Percentiles rank a stretch among this genome's conserved stretches.
These are phyloP conservation scores for Yarrowia bubula DNA, from an alignment of 805 yeast species.

Conservation along the genomic window DNA sequence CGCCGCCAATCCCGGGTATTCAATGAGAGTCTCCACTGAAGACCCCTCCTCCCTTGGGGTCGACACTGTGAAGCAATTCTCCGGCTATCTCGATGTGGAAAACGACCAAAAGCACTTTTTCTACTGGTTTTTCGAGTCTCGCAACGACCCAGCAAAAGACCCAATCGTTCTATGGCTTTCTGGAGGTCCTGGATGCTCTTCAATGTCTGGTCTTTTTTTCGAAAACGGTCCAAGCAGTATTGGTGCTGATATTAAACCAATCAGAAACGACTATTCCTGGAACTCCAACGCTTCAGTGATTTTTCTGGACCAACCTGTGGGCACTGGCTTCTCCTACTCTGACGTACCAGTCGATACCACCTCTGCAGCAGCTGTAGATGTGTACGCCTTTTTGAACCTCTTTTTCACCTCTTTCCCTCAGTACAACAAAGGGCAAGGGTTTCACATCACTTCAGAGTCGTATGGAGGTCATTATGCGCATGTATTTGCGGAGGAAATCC, in stretches of 20 bases:
- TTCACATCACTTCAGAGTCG: constrained; percentile 82
- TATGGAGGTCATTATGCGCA: constrained; percentile 87
- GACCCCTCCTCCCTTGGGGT: constrained; percentile 48
- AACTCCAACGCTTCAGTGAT: constrained; percentile 75
- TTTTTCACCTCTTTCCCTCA: constrained; percentile 62
- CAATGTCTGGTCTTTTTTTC: constrained; percentile 73
- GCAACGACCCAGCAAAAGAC: constrained; percentile 75
- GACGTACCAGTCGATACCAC: constrained; percentile 48
- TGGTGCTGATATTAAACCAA: constrained; percentile 52
- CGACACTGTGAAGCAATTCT: constrained; percentile 69
- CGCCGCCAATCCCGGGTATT: constrained; percentile 6
- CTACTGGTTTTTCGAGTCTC: constrained; percentile 74
- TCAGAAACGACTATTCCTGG: constrained; percentile 71
- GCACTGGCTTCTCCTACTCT: constrained; percentile 69
- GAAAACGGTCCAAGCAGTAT: constrained; percentile 79
- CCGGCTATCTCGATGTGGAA: constrained; percentile 74
- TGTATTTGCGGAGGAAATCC: constrained; percentile 69
- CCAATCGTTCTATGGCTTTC: constrained; percentile 79
- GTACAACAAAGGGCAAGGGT: constrained; percentile 40
- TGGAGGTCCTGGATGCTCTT: constrained; percentile 87
- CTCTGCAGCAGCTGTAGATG: constrained; percentile 74
- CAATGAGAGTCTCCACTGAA: background rate
- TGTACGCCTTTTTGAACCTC: constrained; percentile 67
- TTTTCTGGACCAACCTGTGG: constrained; percentile 79
- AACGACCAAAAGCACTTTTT: constrained; percentile 76